phyloP scores from a whole-genome alignment of 177 flowering plant species.

The Telopea speciosissima region DNA sequence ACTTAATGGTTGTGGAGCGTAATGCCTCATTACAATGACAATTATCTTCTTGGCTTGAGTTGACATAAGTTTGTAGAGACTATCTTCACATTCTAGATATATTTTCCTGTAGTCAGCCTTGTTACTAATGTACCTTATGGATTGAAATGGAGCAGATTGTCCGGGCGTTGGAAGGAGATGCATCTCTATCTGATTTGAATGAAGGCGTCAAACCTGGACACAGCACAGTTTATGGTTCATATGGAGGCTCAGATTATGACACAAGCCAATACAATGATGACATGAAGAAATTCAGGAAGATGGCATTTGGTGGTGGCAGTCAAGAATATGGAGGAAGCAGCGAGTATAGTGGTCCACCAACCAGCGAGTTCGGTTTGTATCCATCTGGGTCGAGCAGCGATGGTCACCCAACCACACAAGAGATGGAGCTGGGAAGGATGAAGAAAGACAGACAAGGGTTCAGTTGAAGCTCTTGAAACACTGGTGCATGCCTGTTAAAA shows the following conservation, averaged over 20 bases:
- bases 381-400: slow-evolving; percentile 44
- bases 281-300: slow-evolving; percentile 48
- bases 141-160: slow-evolving; percentile 37
- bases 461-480: background rate
- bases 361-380: slow-evolving; percentile 33
- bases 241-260: slow-evolving; percentile 47
- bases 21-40: background rate
- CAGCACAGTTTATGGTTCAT: slow-evolving; percentile 29
- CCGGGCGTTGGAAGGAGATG: slow-evolving; percentile 60
- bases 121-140: background rate
- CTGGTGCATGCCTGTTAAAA: background rate
- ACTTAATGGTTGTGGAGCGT: slow-evolving; percentile 2
- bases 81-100: background rate
- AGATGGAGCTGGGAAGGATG: slow-evolving; percentile 13
- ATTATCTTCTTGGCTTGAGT: no score
- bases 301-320: slow-evolving; percentile 48
- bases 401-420: slow-evolving; percentile 25
- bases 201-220: slow-evolving; percentile 41
- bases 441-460: background rate
- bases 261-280: slow-evolving; percentile 42
- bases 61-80: background rate
- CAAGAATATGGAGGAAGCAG: slow-evolving; percentile 30
- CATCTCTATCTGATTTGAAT: slow-evolving; percentile 40
- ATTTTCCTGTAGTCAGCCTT: background rate
- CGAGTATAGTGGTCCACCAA: slow-evolving; percentile 30